Evolutionary conservation across 805 yeast species (phyloP).

Genomic region (Yamadazyma sp.): DNA sequence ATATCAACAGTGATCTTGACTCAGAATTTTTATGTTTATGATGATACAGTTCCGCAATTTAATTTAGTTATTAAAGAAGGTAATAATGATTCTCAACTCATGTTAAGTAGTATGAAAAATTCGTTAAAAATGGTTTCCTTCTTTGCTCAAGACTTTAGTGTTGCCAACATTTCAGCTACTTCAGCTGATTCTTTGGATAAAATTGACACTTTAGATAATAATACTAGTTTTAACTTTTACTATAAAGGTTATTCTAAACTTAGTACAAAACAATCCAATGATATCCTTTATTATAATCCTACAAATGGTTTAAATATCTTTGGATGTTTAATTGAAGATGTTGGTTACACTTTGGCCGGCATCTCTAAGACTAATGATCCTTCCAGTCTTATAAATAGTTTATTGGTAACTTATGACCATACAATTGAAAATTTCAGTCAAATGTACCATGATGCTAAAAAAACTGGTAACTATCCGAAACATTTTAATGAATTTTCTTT

Average conservation of each 20-base stretch:
- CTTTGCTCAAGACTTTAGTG: slow-evolving; percentile 14
- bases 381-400: slow-evolving; percentile 35
- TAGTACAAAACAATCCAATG: slow-evolving; percentile 13
- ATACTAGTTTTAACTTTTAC: slow-evolving; percentile 42
- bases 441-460: slow-evolving; percentile 12
- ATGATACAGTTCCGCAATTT: slow-evolving; percentile 11
- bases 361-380: slow-evolving; percentile 27
- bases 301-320: slow-evolving; percentile 45
- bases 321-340: slow-evolving; percentile 46
- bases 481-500: slow-evolving; percentile 13
- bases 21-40: slow-evolving; percentile 9
- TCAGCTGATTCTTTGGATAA: slow-evolving; percentile 14
- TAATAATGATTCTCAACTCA: slow-evolving; percentile 9
- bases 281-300: slow-evolving; percentile 3
- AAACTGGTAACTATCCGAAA: slow-evolving; percentile 9
- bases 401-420: slow-evolving; percentile 38
- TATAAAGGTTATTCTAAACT: slow-evolving; percentile 49
- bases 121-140: slow-evolving; percentile 12
- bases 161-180: slow-evolving; percentile 6
- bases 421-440: slow-evolving; percentile 12
- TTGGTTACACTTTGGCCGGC: slow-evolving; percentile 44
- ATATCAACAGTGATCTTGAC: slow-evolving; percentile 17
- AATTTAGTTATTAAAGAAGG: slow-evolving; percentile 9
- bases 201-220: slow-evolving; percentile 44
- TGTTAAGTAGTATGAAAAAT: slow-evolving; percentile 8